Percentiles rank a stretch among this genome's conserved stretches.
Conservation (phyloP, 768 basidiomycete species). For the Panaeolus papilionaceus region DNA sequence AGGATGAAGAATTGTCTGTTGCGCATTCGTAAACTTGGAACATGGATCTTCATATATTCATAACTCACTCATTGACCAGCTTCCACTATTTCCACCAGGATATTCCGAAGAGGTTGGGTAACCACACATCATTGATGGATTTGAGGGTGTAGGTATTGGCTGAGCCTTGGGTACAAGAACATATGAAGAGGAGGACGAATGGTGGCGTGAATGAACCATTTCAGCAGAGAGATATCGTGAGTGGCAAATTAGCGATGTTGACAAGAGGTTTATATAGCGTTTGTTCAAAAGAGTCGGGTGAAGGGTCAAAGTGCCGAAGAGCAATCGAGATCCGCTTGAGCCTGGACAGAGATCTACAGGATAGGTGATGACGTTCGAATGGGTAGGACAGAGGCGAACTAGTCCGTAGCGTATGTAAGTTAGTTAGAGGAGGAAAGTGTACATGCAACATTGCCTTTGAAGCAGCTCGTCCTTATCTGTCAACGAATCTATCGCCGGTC, state of each 20-base stretch:
- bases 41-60: not conserved
- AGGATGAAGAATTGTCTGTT: constrained; percentile 14
- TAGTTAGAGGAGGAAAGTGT: constrained; percentile 25
- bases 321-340: constrained; percentile 27
- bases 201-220: constrained; percentile 30
- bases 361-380: constrained; percentile 13
- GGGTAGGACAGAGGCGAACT: constrained; percentile 5
- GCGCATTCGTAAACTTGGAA: not conserved
- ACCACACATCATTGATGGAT: constrained; percentile 24
- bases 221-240: constrained; percentile 25
- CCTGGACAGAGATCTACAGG: constrained; percentile 15
- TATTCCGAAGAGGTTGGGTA: constrained; percentile 27
- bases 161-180: constrained; percentile 22
- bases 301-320: constrained; percentile 26
- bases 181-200: constrained; percentile 21
- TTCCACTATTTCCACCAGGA: constrained; percentile 22
- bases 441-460: constrained; percentile 26
- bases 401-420: constrained; percentile 14
- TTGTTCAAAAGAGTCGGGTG: constrained; percentile 24
- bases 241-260: constrained; percentile 20
- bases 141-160: constrained; percentile 16
- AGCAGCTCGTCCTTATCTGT: constrained; percentile 29
- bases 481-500: constrained; percentile 29
- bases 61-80: constrained; percentile 31
- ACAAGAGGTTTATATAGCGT: constrained; percentile 31